Base-by-base conservation (phyloP, 164 flowering plant genomes). In the Vitis amurensis region DNA sequence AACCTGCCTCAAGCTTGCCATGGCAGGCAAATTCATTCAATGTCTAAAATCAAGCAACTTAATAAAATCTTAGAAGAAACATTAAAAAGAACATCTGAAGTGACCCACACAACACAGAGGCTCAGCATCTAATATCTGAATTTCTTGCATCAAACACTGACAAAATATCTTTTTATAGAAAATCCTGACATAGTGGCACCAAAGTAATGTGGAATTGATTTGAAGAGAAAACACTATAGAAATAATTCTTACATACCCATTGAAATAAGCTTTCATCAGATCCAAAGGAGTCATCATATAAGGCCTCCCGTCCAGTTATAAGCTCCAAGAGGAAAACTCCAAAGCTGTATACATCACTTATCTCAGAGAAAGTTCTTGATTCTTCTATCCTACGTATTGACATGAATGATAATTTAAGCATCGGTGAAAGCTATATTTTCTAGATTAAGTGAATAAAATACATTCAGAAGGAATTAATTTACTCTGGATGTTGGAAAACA, bases 241-340 rank as follows among this genome's bases (percentile, higher is more conserved):
- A 27, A 71, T 11, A 2, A 23, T 57, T 59, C 17, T 53, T 57
- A 61, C 71, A 19, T 80, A 91, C 96, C 96, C 90, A 89, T 66
- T 84, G 79, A 49, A 74, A 71, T 72, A 87, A 69, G 81, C 77
- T 79, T 71, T 75, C 83, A 63, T 77, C 64, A 47, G 85, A 78
- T 67, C 76, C 77, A 55, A 74, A 63, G 56, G 63, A 69, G 14
- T 69, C 78, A 31, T 69, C 67, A 47, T 68, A 29, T 13, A 62
- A 62, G 59, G 83, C 81, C 67, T 85, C 82, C 49, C 64, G 80
- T 57, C 93, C 93, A 11, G 86, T 85, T 69, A 91, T 52, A 19
- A 91, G 89, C 86, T 91, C 96, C 79, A 89, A 69, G 55, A 91
- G 85, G 66, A 91, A 91, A 52, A 87, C 82, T 13, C 96, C 93